These are phyloP conservation scores for Planoprotostelium fungivorum DNA, from an alignment of 78 protist species.

Conservation along the genomic window DNA sequence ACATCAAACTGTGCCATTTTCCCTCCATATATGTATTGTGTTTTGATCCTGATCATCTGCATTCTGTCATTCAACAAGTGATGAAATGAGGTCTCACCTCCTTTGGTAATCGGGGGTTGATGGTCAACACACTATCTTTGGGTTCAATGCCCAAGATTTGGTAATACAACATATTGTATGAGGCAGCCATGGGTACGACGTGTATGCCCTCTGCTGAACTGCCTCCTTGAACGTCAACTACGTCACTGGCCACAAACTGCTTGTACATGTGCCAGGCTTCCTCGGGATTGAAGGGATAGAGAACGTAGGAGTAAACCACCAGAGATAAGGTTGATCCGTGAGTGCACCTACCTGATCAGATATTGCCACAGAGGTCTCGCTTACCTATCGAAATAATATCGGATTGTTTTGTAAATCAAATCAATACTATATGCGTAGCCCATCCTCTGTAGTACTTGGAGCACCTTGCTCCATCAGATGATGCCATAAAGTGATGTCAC, in stretches of 20 bases:
- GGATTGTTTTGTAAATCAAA: neutral
- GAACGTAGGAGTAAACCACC: neutral
- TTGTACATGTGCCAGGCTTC: neutral
- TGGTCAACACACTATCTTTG: neutral
- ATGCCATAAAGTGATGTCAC: too few species aligned
- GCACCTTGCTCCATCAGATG: too few species aligned
- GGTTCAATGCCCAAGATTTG: neutral
- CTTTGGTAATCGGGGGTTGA: neutral
- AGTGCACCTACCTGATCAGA: neutral
- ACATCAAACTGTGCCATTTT: neutral
- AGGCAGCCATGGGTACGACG: neutral
- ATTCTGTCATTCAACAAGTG: neutral
- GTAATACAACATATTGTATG: neutral
- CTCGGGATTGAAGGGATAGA: neutral
- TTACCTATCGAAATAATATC: neutral
- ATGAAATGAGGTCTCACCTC: neutral
- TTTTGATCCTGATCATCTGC: neutral
- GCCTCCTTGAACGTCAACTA: neutral
- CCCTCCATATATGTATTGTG: neutral
- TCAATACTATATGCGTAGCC: neutral
- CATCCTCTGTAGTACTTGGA: neutral
- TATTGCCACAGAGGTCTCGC: neutral
- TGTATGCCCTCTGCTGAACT: neutral
- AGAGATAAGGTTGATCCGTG: neutral
- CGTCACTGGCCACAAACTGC: neutral